Conservation (phyloP, 164 flowering plant species). For the Umbilicus rupestris region DNA sequence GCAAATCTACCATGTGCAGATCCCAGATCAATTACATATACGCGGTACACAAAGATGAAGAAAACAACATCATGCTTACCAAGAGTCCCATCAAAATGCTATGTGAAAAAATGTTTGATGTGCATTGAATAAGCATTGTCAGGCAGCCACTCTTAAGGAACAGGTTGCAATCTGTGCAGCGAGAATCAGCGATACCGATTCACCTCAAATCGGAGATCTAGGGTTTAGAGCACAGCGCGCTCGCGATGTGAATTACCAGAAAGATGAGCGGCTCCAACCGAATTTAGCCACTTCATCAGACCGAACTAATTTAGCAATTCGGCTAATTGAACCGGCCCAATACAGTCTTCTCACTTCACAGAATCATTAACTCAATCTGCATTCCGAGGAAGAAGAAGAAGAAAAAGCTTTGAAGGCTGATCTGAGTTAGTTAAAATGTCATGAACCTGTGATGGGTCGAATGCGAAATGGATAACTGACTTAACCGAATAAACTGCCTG, state of each 20-base stretch:
- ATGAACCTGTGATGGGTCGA: too few species aligned
- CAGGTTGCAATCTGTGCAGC: too few species aligned
- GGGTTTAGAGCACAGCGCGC: background rate
- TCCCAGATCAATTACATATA: constrained; percentile 91
- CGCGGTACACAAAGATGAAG: constrained; percentile 32
- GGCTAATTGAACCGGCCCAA: background rate
- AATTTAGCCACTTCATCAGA: background rate
- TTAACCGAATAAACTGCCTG: too few species aligned
- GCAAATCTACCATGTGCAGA: constrained; percentile 98
- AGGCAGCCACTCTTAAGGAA: too few species aligned
- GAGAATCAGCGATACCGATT: background rate
- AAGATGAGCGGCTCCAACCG: background rate
- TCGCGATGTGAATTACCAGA: background rate
- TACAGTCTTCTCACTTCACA: too few species aligned
- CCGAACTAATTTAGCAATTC: background rate
- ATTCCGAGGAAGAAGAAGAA: too few species aligned
- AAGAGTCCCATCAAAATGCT: background rate
- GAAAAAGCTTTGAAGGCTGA: too few species aligned
- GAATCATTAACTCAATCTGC: too few species aligned
- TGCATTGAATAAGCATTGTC: too few species aligned
- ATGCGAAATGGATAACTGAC: too few species aligned
- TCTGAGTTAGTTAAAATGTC: too few species aligned
- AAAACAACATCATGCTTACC: background rate
- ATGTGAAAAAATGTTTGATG: too few species aligned
- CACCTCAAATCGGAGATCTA: background rate